Evolutionary conservation across 768 basidiomycete species (phyloP).

Genomic region (Termitomyces sp.): DNA sequence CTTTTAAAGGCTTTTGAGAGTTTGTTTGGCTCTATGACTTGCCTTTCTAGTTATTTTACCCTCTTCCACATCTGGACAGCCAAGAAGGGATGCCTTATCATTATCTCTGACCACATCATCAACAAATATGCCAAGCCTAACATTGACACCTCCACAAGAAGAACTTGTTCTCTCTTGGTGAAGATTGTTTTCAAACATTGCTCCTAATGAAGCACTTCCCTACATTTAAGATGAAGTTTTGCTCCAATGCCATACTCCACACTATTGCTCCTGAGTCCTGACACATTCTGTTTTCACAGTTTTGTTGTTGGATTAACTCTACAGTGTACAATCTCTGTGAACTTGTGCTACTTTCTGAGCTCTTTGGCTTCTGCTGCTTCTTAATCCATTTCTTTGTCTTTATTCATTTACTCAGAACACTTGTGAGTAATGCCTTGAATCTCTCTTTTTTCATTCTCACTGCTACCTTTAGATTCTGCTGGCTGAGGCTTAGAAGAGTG

Average conservation of each 20-base stretch:
- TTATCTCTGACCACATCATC: constrained; percentile 95
- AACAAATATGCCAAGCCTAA: constrained; percentile 93
- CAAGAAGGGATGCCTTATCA: constrained; percentile 93
- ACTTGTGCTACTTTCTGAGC: constrained; percentile 77
- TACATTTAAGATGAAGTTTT: constrained; percentile 93
- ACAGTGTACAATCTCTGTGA: constrained; percentile 94
- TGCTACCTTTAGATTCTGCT: constrained; percentile 61
- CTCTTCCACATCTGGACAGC: constrained; percentile 92
- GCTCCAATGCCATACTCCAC: constrained; percentile 80
- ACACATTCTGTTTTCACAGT: constrained; percentile 85
- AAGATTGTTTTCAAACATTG: constrained; percentile 94
- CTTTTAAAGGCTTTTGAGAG: constrained; percentile 93
- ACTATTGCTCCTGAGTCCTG: constrained; percentile 92
- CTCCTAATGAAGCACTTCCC: constrained; percentile 95
- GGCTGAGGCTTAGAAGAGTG: constrained; percentile 87
- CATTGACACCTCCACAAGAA: constrained; percentile 97
- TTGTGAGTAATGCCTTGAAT: constrained; percentile 48
- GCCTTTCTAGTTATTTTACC: constrained; percentile 95
- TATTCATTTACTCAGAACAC: constrained; percentile 83
- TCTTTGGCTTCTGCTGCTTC: constrained; percentile 96
- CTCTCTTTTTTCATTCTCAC: not conserved
- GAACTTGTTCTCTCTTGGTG: constrained; percentile 90
- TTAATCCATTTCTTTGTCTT: constrained; percentile 96
- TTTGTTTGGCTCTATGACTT: constrained; percentile 91
- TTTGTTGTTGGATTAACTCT: constrained; percentile 97